phyloP scores from a whole-genome alignment of 2,329 filamentous ascomycete species.

The Xylariaceae sp. region DNA sequence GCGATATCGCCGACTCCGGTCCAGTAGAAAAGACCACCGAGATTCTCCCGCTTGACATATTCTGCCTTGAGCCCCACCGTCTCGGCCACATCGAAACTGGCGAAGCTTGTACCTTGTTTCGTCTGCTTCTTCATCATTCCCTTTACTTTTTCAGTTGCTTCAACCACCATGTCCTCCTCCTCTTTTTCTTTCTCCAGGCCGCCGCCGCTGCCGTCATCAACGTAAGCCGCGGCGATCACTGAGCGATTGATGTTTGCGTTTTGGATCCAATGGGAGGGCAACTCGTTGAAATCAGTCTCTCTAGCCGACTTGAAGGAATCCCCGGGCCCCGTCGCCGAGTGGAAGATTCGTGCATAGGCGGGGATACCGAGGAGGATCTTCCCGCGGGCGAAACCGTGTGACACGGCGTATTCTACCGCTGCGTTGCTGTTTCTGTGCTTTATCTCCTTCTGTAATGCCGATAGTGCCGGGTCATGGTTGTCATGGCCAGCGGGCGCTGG shows the following conservation, averaged over 20 bases:
- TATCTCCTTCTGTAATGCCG: no score
- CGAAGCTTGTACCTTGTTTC: constrained; percentile 44
- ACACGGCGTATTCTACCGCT: constrained; percentile 52
- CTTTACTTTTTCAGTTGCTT: no score
- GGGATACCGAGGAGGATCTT: constrained; percentile 63
- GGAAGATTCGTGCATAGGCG: constrained; percentile 59
- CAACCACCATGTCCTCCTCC: no score
- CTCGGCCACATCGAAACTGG: constrained; percentile 60
- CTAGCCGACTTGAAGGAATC: constrained; percentile 46
- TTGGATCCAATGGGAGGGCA: constrained; percentile 49
- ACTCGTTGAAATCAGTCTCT: constrained; percentile 59
- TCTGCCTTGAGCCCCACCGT: constrained; percentile 60
- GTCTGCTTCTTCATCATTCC: not conserved
- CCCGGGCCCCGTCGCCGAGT: constrained; percentile 48
- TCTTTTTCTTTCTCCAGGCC: no score
- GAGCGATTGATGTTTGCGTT: constrained; percentile 44
- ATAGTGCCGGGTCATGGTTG: constrained; percentile 26
- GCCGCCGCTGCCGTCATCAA: constrained; percentile 32
- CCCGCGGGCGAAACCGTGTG: constrained; percentile 48
- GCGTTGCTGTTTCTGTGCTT: constrained; percentile 53
- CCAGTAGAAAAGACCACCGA: constrained; percentile 68
- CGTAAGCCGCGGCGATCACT: constrained; percentile 55
- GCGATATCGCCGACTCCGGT: constrained; percentile 57
- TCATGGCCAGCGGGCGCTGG: constrained; percentile 28
- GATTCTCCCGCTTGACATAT: constrained; percentile 49